Evolutionary conservation across 2,329 filamentous ascomycete species (phyloP).

Genomic region (Cladosporium sp.): DNA sequence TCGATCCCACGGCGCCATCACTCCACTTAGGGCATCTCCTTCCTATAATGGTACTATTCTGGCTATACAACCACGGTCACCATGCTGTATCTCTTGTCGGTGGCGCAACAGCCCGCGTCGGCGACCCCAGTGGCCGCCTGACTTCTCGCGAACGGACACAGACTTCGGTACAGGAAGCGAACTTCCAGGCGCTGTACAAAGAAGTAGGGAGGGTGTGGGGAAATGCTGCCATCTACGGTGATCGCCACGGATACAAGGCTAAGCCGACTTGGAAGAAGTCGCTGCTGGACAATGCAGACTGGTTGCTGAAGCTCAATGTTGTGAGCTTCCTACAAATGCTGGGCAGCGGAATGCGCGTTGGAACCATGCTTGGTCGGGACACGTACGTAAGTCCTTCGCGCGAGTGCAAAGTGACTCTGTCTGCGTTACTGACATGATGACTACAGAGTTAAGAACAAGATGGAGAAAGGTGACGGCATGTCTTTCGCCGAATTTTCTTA

Average conservation of each 20-base stretch:
- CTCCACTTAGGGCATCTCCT: constrained; percentile 79
- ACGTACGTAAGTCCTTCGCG: constrained; percentile 60
- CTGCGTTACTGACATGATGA: constrained; percentile 15
- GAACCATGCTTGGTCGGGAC: constrained; percentile 84
- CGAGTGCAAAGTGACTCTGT: background rate
- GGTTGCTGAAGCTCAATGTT: constrained; percentile 72
- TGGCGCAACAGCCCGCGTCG: constrained; percentile 72
- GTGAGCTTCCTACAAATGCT: constrained; percentile 74
- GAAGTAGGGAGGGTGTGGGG: constrained; percentile 72
- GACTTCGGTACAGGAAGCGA: constrained; percentile 58
- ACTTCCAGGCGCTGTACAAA: constrained; percentile 66
- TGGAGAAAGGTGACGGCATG: constrained; percentile 87
- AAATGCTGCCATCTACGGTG: constrained; percentile 68
- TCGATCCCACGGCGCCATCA: constrained; percentile 78
- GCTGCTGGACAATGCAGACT: constrained; percentile 78
- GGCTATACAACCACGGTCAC: constrained; percentile 77
- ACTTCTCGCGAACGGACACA: constrained; percentile 58
- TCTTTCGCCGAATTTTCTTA: constrained; percentile 92
- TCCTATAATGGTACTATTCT: constrained; percentile 80
- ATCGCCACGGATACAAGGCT: constrained; percentile 63
- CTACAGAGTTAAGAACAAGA: constrained; percentile 71
- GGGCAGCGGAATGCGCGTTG: constrained; percentile 72
- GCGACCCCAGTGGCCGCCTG: constrained; percentile 73
- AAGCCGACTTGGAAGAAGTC: constrained; percentile 66
- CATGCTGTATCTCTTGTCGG: constrained; percentile 62